Conservation (phyloP, 2,329 filamentous ascomycete genomes). For the Exophiala oligosperma region DNA sequence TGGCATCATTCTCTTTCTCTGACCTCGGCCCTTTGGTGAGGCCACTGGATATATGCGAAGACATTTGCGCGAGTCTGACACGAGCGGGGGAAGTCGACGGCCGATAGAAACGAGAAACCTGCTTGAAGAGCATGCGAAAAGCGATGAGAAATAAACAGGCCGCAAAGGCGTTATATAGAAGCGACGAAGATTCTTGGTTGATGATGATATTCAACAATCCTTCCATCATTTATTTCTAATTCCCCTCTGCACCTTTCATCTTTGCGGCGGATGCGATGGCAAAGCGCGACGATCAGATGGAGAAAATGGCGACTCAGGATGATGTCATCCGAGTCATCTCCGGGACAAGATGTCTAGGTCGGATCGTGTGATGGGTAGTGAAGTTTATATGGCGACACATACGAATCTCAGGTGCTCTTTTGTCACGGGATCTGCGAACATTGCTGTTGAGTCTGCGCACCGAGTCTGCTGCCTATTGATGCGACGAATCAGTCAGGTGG, state of each 20-base stretch:
- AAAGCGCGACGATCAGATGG: neutral
- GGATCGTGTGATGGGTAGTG: neutral
- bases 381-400: neutral
- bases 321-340: neutral
- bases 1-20: neutral
- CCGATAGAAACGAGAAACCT: slow-evolving; percentile 13
- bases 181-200: neutral
- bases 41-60: slow-evolving; percentile 39
- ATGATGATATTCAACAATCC: neutral
- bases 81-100: slow-evolving; percentile 20
- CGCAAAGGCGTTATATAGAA: slow-evolving; percentile 1
- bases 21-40: slow-evolving; percentile 3
- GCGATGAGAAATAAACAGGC: slow-evolving; percentile 5
- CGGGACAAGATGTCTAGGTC: neutral
- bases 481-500: no score
- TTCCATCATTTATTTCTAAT: neutral
- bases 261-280: neutral
- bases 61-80: slow-evolving; percentile 47
- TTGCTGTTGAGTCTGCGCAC: neutral
- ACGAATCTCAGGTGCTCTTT: neutral
- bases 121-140: slow-evolving; percentile 21
- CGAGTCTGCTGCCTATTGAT: neutral
- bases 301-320: neutral
- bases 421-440: no score
- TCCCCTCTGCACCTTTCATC: neutral